These are phyloP conservation scores for Atkinsonella hypoxylon DNA, from an alignment of 2,329 filamentous ascomycete species.

Conservation along the genomic window DNA sequence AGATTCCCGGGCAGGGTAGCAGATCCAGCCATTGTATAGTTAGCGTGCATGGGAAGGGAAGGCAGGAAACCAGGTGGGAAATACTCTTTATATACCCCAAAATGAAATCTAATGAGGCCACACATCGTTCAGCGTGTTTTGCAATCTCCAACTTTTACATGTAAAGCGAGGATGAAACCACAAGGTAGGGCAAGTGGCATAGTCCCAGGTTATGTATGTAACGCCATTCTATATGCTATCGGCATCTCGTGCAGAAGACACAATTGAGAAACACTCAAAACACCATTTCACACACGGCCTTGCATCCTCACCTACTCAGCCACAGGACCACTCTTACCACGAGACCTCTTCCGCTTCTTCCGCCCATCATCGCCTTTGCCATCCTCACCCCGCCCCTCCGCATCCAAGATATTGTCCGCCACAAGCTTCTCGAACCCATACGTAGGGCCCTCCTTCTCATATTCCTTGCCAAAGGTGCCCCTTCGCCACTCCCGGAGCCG, in stretches of 20 bases:
- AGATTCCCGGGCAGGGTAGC: too few relatives aligned
- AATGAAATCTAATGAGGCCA: constrained; percentile 1
- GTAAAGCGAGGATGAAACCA: too few relatives aligned
- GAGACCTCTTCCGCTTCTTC: constrained; percentile 42
- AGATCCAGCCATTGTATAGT: background rate
- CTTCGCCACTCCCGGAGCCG: constrained; percentile 74
- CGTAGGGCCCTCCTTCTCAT: constrained; percentile 42
- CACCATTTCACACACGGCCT: too few relatives aligned
- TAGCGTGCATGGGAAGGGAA: background rate
- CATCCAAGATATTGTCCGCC: constrained; percentile 10
- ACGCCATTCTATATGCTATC: constrained; percentile 13
- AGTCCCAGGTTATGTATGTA: too few relatives aligned
- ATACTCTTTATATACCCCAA: background rate
- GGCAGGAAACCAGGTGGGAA: background rate
- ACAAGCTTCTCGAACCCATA: constrained; percentile 39
- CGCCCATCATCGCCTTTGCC: constrained; percentile 19
- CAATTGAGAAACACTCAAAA: too few relatives aligned
- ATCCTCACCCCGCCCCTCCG: background rate
- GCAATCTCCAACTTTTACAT: background rate
- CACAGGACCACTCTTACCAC: constrained; percentile 16
- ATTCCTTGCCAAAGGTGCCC: constrained; percentile 50
- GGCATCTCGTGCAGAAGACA: background rate
- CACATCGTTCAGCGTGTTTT: background rate
- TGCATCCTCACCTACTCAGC: background rate
- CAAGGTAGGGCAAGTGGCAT: too few relatives aligned